Evolutionary conservation across 1,139 yeast species (phyloP).

Genomic region (Scheffersomyces illinoinensis): DNA sequence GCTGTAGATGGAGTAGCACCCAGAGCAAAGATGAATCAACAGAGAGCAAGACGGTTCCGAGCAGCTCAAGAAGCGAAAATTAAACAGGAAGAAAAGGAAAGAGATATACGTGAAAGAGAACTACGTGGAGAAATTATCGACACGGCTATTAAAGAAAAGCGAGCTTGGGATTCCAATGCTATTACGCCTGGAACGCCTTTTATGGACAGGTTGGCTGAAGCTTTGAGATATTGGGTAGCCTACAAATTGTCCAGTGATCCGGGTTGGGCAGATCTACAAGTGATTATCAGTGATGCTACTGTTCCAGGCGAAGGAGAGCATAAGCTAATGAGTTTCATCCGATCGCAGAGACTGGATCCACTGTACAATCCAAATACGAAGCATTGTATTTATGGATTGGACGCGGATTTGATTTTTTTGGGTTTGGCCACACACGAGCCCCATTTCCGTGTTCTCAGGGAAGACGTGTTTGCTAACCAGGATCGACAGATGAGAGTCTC

Average conservation of each 20-base stretch:
- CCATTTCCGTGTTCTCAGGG: constrained; percentile 89
- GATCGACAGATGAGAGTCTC: constrained; percentile 47
- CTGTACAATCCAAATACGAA: constrained; percentile 86
- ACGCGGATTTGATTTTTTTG: constrained; percentile 95
- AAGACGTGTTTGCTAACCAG: constrained; percentile 86
- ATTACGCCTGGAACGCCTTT: constrained; percentile 99
- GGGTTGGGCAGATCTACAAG: constrained; percentile 84
- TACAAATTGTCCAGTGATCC: constrained; percentile 85
- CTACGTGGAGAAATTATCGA: constrained; percentile 66
- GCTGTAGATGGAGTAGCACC: constrained; percentile 99
- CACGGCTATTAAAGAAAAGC: constrained; percentile 57
- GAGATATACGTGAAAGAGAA: constrained; percentile 52
- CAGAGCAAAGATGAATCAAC: constrained; percentile 98
- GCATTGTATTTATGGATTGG: constrained; percentile 95
- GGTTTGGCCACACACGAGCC: constrained; percentile 98
- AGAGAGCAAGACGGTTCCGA: constrained; percentile 90
- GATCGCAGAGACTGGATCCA: constrained; percentile 82
- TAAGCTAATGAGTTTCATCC: constrained; percentile 91
- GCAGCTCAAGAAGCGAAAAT: constrained; percentile 91
- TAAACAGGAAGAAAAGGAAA: constrained; percentile 61
- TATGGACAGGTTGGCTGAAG: constrained; percentile 85
- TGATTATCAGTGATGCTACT: constrained; percentile 90
- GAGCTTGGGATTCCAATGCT: constrained; percentile 88
- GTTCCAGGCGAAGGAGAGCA: constrained; percentile 99
- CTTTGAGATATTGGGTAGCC: constrained; percentile 86